Evolutionary conservation across 495 filamentous ascomycete species (phyloP), one percentile per base, ranked within the genome.

Genomic region (Barbatosphaeria neglecta): DNA sequence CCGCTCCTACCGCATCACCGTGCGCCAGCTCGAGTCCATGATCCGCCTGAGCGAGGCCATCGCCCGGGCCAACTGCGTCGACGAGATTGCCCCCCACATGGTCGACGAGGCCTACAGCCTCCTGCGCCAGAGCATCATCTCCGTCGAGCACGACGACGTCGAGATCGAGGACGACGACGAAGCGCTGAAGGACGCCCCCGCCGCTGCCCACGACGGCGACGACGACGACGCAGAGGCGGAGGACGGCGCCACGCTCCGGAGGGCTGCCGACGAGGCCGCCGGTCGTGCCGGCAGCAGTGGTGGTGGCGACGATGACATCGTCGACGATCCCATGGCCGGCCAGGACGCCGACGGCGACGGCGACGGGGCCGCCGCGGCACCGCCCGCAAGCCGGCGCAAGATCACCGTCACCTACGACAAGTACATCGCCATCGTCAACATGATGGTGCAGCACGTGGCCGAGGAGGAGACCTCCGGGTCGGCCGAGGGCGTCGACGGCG

Each of bases 131-230:
- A 89, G 83, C 64, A 97, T 99, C 60, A 95, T 99, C 54, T 90
- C 85, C 15, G 90, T 99, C 16, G 93, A 99, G 63, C 92, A 95
- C 55, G 92, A 99, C 54, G 92, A 99, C 51, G 83, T 99, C 13
- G 92, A 97, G 59, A 84, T 99, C 28, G 90, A 96, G 13, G 90
- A 95, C 22, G 84, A 86, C 24, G 84, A 84, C 19, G 80, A 85
- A n/a, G n/a, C n/a, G n/a, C n/a, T n/a, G n/a, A n/a, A n/a, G 7
- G 72, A 76, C 13, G 61, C 48, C 7, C 45, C 53, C 1, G 31
- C 31, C 31, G 9, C 31, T 6, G 9, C 13, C 15, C n/a, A n/a
- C n/a, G n/a, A n/a, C n/a, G 90, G 95, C 22, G 84, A 86, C 24
- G 83, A 85, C 17, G 80, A 84, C 5, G 72, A 76, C 11, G 61